Conservation (phyloP, 495 filamentous ascomycete species). For the Pseudomonodictys pantanalensis region DNA sequence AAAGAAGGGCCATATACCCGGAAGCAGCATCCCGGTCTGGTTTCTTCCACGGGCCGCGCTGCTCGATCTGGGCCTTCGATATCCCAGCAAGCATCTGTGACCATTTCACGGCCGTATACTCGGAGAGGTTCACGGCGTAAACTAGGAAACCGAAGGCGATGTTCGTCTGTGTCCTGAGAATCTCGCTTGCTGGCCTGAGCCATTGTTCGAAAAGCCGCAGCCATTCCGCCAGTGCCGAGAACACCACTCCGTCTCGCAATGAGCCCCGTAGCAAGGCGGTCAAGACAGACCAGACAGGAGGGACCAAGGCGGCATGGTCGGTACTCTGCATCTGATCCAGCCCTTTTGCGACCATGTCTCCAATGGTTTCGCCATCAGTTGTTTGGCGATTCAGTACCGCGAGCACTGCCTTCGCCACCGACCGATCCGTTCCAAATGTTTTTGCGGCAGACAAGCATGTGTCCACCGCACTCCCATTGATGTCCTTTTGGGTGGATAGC, state of each 20-base stretch:
- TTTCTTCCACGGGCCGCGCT: conserved; percentile 57
- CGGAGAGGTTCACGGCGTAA: conserved; percentile 62
- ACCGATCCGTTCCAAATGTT: conserved; percentile 60
- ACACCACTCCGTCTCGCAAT: conserved; percentile 55
- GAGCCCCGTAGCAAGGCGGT: conserved; percentile 69
- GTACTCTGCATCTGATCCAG: conserved; percentile 67
- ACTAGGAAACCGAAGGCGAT: conserved; percentile 81
- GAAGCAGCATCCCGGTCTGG: conserved; percentile 59
- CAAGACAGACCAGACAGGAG: conserved; percentile 82
- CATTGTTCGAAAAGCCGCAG: conserved; percentile 73
- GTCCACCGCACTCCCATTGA: conserved; percentile 66
- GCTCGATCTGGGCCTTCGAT: conserved; percentile 65
- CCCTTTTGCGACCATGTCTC: conserved; percentile 60
- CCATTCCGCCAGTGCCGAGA: conserved; percentile 76
- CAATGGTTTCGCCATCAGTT: conserved; percentile 57
- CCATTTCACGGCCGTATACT: conserved; percentile 56
- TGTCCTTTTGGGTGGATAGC: conserved; percentile 73
- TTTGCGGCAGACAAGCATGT: conserved; percentile 67
- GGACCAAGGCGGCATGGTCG: conserved; percentile 67
- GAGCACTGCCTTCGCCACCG: conserved; percentile 58
- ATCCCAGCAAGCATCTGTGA: conserved; percentile 68
- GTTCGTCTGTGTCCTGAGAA: conserved; percentile 71
- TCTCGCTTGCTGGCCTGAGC: conserved; percentile 71
- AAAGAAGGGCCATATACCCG: conserved; percentile 75
- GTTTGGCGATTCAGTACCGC: conserved; percentile 38